Conservation (phyloP, 805 yeast genomes). For the Candida andamanensis region DNA sequence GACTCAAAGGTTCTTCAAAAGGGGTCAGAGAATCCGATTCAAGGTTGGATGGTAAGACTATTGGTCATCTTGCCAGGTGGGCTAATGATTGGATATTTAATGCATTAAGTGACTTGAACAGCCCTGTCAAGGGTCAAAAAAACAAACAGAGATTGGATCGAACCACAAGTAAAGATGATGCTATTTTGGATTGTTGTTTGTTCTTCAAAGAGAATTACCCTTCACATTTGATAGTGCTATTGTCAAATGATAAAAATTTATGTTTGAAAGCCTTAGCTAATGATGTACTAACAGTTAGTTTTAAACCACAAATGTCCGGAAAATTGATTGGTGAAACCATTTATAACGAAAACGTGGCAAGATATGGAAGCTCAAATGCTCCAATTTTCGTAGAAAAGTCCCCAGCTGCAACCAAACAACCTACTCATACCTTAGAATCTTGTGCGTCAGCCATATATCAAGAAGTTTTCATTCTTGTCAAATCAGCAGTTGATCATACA, state of each 20-base stretch:
- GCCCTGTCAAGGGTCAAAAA: conserved; percentile 62
- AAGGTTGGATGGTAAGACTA: conserved; percentile 23
- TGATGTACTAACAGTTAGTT: conserved; percentile 59
- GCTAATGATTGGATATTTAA: conserved; percentile 77
- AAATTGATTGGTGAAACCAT: conserved; percentile 38
- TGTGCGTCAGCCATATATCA: conserved; percentile 21
- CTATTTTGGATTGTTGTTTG: conserved; percentile 80
- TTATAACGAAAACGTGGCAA: conserved; percentile 25
- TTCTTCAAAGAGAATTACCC: conserved; percentile 44
- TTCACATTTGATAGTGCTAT: conserved; percentile 45
- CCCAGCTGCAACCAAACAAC: background rate
- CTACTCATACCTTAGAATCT: background rate
- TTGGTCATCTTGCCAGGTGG: conserved; percentile 58
- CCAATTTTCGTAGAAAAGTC: conserved; percentile 5
- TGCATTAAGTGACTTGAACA: conserved; percentile 47
- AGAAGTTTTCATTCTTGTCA: conserved; percentile 38
- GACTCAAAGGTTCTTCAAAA: conserved; percentile 50
- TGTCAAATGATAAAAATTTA: conserved; percentile 81
- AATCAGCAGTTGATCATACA: conserved; percentile 45
- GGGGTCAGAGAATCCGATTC: conserved; percentile 5
- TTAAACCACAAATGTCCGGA: conserved; percentile 40
- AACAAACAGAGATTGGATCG: conserved; percentile 47
- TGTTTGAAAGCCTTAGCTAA: conserved; percentile 73
- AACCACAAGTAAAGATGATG: conserved; percentile 58
- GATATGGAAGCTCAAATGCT: conserved; percentile 15